Conservation (phyloP, 768 basidiomycete species). For the Collybiopsis luxurians region DNA sequence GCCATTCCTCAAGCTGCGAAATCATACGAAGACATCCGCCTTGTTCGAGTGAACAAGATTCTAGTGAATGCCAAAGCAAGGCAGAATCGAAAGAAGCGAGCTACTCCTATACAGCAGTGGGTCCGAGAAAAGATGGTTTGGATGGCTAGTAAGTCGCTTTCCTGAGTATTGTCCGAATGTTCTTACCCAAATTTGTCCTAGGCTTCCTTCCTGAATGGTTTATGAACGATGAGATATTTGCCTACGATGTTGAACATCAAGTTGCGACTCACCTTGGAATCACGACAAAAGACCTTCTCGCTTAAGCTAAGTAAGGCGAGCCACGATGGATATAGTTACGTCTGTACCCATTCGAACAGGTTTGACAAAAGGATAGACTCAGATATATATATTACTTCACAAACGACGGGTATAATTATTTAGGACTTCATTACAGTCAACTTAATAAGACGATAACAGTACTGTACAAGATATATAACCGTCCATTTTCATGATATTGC, state of each 20-base stretch:
- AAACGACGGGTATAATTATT: too few species aligned
- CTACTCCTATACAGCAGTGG: not conserved
- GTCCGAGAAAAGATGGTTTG: not conserved
- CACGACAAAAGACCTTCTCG: too few species aligned
- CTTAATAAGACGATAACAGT: too few species aligned
- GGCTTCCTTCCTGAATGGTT: not conserved
- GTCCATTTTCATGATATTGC: too few species aligned
- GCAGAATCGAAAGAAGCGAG: not conserved
- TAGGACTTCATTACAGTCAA: too few species aligned
- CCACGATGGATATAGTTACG: too few species aligned
- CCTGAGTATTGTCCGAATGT: too few species aligned
- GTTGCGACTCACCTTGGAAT: not conserved
- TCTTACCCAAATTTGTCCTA: not conserved
- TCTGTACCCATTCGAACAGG: too few species aligned
- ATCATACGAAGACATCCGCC: not conserved
- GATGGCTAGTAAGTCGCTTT: not conserved
- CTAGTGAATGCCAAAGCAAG: not conserved
- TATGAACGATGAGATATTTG: not conserved
- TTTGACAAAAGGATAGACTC: too few species aligned
- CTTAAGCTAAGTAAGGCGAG: too few species aligned
- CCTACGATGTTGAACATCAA: not conserved
- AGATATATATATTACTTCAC: too few species aligned
- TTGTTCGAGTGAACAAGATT: not conserved
- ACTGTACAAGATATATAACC: too few species aligned
- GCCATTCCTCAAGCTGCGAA: not conserved